Evolutionary conservation across 2,329 filamentous ascomycete species (phyloP), one percentile per base, ranked within the genome.

Genomic region (Ophiocordyceps australis): DNA sequence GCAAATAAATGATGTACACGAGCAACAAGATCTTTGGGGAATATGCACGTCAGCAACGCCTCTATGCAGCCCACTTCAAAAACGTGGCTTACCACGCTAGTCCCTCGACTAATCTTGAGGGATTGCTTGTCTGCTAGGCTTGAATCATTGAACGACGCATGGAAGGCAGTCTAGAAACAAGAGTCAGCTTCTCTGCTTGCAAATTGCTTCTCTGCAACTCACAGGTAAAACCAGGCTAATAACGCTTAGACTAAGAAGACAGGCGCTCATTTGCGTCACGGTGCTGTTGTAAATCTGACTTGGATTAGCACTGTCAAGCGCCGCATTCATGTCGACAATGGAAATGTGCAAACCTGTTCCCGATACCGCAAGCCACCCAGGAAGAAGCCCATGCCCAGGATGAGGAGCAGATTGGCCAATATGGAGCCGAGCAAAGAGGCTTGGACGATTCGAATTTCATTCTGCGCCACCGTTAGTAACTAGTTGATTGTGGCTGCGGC

Each of bases 241-340:
- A 32, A 92, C 85, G 43, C 79, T 85, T 49, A 93, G 52, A 57
- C 81, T 91, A 38, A 94, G 66, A 38, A 94, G 61, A 54, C 82
- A 92, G 26, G 85, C 85, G 46, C 82, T 93, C 81, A 93, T 93
- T 47, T 94, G 83, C 1, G 83, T 93, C 30, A 93, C 81, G 14
- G 81, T 93, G 52, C 74, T 89, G 54, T 93, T 94, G 55, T 93
- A 94, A 34, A 94, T 74, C 68, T 78, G 28, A 5, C 17, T 4
- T 7, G 2, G 14, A 19, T 37, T 14, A 32, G 28, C 7, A 20
- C 19, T 9, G 9, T 16, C 10, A 25, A n/a, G n/a, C n/a, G n/a
- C n/a, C n/a, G n/a, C n/a, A n/a, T n/a, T n/a, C n/a, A n/a, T n/a
- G n/a, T n/a, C n/a, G n/a, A n/a, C n/a, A n/a, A n/a, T n/a, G n/a